Conservation (phyloP, 495 filamentous ascomycete genomes). For the Trichoderma orchidacearum region DNA sequence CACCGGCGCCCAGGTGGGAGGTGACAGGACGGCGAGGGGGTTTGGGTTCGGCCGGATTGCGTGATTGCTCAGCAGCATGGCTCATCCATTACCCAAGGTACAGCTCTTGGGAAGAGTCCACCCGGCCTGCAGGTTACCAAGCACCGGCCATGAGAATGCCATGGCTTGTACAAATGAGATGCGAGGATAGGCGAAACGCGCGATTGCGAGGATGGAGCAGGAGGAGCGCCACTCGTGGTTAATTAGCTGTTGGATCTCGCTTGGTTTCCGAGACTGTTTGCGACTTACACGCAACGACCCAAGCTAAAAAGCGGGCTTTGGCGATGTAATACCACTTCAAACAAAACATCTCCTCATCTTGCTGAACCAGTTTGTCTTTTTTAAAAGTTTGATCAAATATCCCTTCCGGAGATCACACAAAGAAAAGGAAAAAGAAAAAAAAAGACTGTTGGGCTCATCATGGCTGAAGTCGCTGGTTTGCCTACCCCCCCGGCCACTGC, state of each 20-base stretch:
- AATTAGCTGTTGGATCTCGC: neutral
- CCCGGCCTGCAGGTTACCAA: neutral
- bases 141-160: neutral
- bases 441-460: neutral
- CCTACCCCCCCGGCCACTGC: neutral
- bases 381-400: neutral
- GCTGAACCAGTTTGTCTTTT: neutral
- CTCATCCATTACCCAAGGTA: neutral
- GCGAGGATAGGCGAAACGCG: neutral
- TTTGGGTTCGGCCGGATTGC: neutral
- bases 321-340: neutral
- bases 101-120: neutral
- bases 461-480: neutral
- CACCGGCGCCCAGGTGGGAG: neutral
- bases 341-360: neutral
- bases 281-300: neutral
- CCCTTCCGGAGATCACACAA: too few relatives aligned
- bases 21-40: neutral
- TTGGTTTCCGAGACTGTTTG: neutral
- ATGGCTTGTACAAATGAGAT: neutral
- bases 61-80: neutral
- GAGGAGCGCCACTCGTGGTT: neutral
- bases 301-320: neutral
- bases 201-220: neutral
- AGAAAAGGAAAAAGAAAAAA: constrained; percentile 4